Evolutionary conservation across 768 basidiomycete species (phyloP).

Genomic region (Rhodotorula sphaerocarpa): DNA sequence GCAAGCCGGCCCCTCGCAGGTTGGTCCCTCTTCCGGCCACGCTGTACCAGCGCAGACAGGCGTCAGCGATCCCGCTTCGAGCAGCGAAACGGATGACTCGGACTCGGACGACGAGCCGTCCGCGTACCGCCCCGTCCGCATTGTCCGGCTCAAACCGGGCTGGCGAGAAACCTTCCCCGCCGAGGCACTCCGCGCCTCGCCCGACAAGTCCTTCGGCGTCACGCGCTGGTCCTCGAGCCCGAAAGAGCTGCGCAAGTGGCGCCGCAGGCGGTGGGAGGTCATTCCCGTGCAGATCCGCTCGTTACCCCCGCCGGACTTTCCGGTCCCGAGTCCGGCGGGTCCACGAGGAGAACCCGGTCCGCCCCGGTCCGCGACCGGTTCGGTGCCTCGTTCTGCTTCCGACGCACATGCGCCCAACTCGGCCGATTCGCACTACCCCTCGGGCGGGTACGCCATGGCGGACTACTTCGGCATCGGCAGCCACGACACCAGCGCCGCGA

Average conservation of each 20-base stretch:
- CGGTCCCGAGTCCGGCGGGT: no score
- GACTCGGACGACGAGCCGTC: slow-evolving; percentile 23
- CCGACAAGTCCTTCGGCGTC: slow-evolving; percentile 2
- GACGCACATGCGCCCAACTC: background rate
- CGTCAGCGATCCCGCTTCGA: no score
- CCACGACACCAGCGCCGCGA: background rate
- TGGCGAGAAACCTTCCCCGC: slow-evolving; percentile 32
- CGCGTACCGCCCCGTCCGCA: slow-evolving; percentile 26
- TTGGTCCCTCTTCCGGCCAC: background rate
- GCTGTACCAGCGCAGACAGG: no score
- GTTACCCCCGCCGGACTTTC: background rate
- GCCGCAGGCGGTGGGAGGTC: slow-evolving; percentile 29
- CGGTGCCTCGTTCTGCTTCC: no score
- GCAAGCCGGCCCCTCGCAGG: background rate
- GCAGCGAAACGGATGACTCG: background rate
- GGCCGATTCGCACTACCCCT: background rate
- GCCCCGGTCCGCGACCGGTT: no score
- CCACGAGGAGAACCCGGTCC: no score
- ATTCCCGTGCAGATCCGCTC: slow-evolving; percentile 21
- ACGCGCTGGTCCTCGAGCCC: background rate
- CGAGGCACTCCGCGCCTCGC: background rate
- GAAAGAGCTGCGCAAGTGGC: slow-evolving; percentile 26
- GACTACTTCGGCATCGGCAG: background rate
- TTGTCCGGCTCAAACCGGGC: slow-evolving; percentile 10
- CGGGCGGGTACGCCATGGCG: background rate